Evolutionary conservation across 108 stramenopile genomes (phyloP).

Genomic region (Schizochytrium sp.): DNA sequence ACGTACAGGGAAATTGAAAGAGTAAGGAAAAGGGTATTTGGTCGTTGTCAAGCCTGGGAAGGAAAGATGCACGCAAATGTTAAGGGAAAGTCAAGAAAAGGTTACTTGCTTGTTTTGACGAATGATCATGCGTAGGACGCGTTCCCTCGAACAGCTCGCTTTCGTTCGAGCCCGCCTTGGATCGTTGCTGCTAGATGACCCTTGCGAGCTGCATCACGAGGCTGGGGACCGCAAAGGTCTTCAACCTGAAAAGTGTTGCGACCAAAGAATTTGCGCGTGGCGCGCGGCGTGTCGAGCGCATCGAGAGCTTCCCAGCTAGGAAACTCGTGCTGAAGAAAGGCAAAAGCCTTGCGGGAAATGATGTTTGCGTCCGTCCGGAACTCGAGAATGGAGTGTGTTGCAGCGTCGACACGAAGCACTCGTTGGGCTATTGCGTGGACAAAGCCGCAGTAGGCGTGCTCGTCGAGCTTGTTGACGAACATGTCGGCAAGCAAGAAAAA

Average conservation of each 20-base stretch:
- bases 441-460: background rate
- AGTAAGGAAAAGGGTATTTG: no score
- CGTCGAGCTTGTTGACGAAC: background rate
- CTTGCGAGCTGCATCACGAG: background rate
- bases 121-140: background rate
- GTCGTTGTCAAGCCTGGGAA: no score
- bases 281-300: background rate
- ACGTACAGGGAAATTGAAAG: no score
- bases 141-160: background rate
- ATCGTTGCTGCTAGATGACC: background rate
- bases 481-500: background rate
- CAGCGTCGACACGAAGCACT: background rate
- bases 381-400: background rate
- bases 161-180: background rate
- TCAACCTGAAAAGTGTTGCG: conserved; percentile 1
- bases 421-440: background rate
- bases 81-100: no score
- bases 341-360: background rate
- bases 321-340: background rate
- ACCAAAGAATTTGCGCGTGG: background rate
- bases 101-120: no score
- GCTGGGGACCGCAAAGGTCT: background rate
- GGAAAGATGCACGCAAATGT: no score
- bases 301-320: background rate
- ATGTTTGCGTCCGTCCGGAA: background rate